Conservation (phyloP, 306 rosid species). For the Trichosanthes cucumerina region DNA sequence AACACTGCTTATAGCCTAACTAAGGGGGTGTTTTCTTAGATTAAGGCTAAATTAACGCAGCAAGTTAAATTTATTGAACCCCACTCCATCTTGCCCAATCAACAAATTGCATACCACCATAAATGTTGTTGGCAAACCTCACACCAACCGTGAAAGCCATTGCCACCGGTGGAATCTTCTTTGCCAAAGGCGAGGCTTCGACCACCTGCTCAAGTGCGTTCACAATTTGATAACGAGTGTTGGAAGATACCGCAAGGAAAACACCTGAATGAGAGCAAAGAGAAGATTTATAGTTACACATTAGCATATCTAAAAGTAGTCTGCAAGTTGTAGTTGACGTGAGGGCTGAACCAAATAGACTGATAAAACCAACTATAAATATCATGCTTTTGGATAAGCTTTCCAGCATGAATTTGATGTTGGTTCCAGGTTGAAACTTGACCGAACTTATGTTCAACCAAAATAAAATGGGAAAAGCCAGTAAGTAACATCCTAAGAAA, state of each 20-base stretch:
- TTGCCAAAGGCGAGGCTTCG: constrained; percentile 67
- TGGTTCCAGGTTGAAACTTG: neutral
- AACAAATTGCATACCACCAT: constrained; percentile 91
- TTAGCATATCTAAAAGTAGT: neutral
- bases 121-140: constrained; percentile 83
- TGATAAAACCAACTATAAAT: neutral
- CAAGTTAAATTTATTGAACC: constrained; percentile 35
- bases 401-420: neutral
- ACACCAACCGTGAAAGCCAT: constrained; percentile 82
- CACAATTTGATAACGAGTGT: constrained; percentile 77
- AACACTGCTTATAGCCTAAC: neutral
- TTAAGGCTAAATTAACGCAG: neutral
- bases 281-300: neutral
- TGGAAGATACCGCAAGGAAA: constrained; percentile 92
- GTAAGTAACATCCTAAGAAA: neutral
- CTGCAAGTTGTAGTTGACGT: neutral
- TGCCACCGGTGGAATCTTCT: constrained; percentile 72
- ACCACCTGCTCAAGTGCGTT: constrained; percentile 74
- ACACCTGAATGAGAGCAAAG: constrained; percentile 38
- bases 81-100: constrained; percentile 97
- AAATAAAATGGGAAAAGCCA: neutral
- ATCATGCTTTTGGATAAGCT: neutral
- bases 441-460: neutral
- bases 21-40: neutral
- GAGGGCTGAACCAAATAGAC: neutral